These are phyloP conservation scores for Neoarthrinium moseri DNA, from an alignment of 2,329 filamentous ascomycete species.

Conservation along the genomic window DNA sequence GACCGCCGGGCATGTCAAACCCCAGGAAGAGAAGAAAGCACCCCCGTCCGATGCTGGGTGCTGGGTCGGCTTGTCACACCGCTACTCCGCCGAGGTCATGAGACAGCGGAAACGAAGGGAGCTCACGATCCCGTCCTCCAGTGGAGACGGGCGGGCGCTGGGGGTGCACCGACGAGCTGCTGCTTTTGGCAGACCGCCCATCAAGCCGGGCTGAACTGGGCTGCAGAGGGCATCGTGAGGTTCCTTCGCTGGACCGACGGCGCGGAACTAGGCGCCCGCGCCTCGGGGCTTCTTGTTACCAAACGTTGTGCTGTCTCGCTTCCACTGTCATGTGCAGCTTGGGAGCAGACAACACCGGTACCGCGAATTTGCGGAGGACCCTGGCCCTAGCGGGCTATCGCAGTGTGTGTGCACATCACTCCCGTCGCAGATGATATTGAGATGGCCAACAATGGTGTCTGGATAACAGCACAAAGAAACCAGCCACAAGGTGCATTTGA, in stretches of 20 bases:
- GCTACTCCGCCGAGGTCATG: constrained; percentile 7
- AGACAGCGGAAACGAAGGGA: neutral
- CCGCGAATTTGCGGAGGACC: neutral
- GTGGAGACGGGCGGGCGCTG: constrained; percentile 4
- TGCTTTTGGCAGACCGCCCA: neutral
- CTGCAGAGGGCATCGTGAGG: neutral
- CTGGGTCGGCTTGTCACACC: neutral
- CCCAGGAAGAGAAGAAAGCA: neutral
- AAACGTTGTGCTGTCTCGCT: neutral
- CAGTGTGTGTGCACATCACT: neutral
- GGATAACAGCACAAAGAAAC: too few relatives aligned
- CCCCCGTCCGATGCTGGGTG: too few relatives aligned
- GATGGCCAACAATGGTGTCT: too few relatives aligned
- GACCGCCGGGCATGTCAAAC: neutral
- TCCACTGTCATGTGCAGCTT: too few relatives aligned
- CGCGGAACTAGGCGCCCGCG: neutral
- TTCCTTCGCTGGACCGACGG: too few relatives aligned
- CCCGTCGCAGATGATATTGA: too few relatives aligned
- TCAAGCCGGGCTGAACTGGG: neutral
- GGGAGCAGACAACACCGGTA: neutral
- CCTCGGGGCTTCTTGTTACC: neutral
- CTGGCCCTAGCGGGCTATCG: neutral
- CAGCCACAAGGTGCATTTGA: too few relatives aligned
- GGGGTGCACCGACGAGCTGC: too few relatives aligned
- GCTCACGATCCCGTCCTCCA: neutral